Evolutionary conservation across 202 grass and related monocot genomes (phyloP), one percentile per base, ranked within the genome.

Genomic region (Cymbopogon flexuosus): DNA sequence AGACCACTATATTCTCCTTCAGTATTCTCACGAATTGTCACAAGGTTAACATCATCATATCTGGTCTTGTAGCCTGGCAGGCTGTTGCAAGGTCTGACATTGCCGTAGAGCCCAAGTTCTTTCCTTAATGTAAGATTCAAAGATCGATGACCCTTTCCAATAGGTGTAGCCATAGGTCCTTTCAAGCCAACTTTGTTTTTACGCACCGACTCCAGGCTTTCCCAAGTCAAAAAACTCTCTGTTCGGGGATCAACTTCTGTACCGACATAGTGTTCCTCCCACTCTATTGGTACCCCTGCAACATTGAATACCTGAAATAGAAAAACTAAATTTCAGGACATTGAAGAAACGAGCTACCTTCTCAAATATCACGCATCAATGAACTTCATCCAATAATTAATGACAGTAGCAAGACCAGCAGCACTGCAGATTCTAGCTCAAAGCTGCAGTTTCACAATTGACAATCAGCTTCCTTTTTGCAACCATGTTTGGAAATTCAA

Each of bases 1-100:
- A 98, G 95, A 37, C 95, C 95, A 80, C 95, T 98, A 47, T 98
- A 98, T 77, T 98, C 95, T 57, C 95, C 92, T 86, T 98, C 95
- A 1, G 95, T 98, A 79, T 98, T 98, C 81, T 98, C 95, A 62
- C 95, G 92, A 81, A 98, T 98, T 62, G 92, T 98, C 54, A 93
- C 95, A 63, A 98, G 95, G 86, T 98, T 89, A 60, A 98, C 95
- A 89, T 88, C 76, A 84, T 94, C 95, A 34, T 98, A 98, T 63
- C 95, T 83, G 75, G 95, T 98, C 82, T 98, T 94, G 73, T 98
- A 98, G 52, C 95, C 90, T 16, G 86, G 84, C 51, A 98, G 92
- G 70, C 92, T 98, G 59, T 94, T 90, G 84, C 92, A 98, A 74
- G 95, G 95, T 81, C 95, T 92, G 59, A 98, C 95, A 85, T 98